Base-by-base conservation (phyloP, 495 filamentous ascomycete genomes). In the Friedmanniomyces simplex region DNA sequence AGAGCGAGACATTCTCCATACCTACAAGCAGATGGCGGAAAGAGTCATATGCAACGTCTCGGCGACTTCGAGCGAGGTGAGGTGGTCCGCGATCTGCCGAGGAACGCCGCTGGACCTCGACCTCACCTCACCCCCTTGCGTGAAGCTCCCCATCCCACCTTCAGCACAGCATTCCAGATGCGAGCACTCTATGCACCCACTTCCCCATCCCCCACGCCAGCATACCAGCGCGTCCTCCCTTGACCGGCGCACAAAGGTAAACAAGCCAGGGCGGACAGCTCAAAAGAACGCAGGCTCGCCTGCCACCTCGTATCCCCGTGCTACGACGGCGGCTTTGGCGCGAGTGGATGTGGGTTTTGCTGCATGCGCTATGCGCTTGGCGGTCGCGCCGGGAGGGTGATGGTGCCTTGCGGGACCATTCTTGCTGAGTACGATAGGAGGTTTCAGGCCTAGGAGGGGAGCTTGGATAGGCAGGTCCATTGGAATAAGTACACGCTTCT, bases 251-350 rank as follows among this genome's bases (percentile, higher is more conserved):
- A 49, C 46, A 49, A 49, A 49, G 46, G 46, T 24, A 12, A 49
- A 49, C 46, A 49, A 22, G 46, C 46, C 46, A 49, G 46, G 46
- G 46, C 46, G 46, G 24, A 2, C 25, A 32, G 46, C 46, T 49
- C 4, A 49, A 49, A 49, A 16, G 5, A 5, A 49, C 20, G 14
- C 13, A 43, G 3, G 14, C 39, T 43, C 18, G 39, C 39, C 14
- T 20, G 39, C 39, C 39, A 43, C 39, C 39, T 43, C 18, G 4
- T 20, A 16, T 47, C 12, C 20, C 24, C 11, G 25, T 24, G 20
- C 46, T 24, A 24, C 43, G 14, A 22, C 10, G 6, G 43, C 11
- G 43, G 11, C n/a, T n/a, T n/a, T n/a, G n/a, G 14, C 10, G 14
- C 7, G 20, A 16, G 21, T 8, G 43, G 43, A 16, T 37, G 16